Evolutionary conservation across 2,329 filamentous ascomycete genomes (phyloP).

Genomic region (Mycogone perniciosa): DNA sequence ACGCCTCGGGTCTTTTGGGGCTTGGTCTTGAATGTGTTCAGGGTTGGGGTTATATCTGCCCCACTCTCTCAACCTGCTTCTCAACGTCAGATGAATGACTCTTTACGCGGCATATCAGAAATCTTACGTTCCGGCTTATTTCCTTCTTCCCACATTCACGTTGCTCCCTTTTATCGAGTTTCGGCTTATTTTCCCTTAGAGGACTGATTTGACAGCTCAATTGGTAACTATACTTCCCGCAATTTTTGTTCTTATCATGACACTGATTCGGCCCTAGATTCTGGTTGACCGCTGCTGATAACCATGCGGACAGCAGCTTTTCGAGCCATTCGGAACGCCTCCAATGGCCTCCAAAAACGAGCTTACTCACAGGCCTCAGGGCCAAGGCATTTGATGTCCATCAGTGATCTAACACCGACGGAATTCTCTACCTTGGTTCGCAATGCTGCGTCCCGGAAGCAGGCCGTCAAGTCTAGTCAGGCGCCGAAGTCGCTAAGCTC

Average conservation of each 20-base stretch:
- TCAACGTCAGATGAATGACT: too few relatives aligned
- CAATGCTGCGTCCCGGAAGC: slow-evolving; percentile 74
- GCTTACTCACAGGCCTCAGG: slow-evolving; percentile 35
- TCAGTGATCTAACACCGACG: slow-evolving; percentile 71
- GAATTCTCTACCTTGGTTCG: slow-evolving; percentile 79
- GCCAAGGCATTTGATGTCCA: slow-evolving; percentile 86
- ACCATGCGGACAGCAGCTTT: slow-evolving; percentile 30
- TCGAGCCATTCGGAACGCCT: slow-evolving; percentile 28
- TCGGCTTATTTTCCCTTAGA: too few relatives aligned
- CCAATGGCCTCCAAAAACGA: slow-evolving; percentile 34
- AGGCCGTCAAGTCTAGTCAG: slow-evolving; percentile 62
- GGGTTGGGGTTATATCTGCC: neutral
- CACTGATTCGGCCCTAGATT: too few relatives aligned
- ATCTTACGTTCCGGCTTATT: neutral
- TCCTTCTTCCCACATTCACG: neutral
- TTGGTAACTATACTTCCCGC: neutral
- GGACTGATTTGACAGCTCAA: neutral
- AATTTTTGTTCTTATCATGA: neutral
- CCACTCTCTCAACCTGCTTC: neutral
- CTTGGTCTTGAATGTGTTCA: neutral
- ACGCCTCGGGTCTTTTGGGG: too few relatives aligned
- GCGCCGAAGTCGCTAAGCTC: slow-evolving; percentile 51
- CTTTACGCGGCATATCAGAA: too few relatives aligned
- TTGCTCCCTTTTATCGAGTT: neutral
- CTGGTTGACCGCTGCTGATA: neutral